phyloP scores from a whole-genome alignment of 202 grass and related monocot genomes.

The Carex sylvatica region DNA sequence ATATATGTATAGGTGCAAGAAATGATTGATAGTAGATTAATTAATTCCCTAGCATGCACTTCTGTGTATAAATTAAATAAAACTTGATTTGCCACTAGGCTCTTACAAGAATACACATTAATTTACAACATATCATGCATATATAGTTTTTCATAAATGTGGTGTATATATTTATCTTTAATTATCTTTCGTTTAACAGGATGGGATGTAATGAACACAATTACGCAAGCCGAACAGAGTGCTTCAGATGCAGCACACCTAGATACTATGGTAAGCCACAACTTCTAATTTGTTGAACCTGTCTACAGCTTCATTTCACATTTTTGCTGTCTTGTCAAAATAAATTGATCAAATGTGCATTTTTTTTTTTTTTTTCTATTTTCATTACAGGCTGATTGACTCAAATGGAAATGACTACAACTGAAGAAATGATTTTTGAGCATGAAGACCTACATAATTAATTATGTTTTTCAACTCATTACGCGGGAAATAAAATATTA shows the following conservation, averaged over 20 bases:
- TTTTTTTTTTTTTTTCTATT: not conserved
- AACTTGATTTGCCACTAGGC: no score
- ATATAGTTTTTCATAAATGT: not conserved
- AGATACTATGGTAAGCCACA: constrained; percentile 50
- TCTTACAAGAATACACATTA: no score
- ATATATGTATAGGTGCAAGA: no score
- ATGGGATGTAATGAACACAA: constrained; percentile 75
- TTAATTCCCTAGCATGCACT: no score
- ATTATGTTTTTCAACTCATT: not conserved
- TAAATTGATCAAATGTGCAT: not conserved
- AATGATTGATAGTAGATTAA: no score
- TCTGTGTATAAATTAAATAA: no score
- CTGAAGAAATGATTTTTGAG: not conserved
- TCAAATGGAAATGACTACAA: not conserved
- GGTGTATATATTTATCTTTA: not conserved
- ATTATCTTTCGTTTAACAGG: constrained; percentile 23
- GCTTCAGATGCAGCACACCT: constrained; percentile 63
- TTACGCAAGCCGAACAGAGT: constrained; percentile 79
- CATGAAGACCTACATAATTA: not conserved
- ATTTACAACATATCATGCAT: not conserved
- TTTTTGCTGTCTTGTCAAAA: constrained; percentile 20
- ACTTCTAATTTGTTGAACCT: not conserved
- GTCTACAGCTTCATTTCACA: constrained; percentile 11
- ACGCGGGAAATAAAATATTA: constrained; percentile 16
- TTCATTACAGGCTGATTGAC: constrained; percentile 41